phyloP scores from a whole-genome alignment of 148 eudicot genomes.

The Tetragonia tetragonoides region DNA sequence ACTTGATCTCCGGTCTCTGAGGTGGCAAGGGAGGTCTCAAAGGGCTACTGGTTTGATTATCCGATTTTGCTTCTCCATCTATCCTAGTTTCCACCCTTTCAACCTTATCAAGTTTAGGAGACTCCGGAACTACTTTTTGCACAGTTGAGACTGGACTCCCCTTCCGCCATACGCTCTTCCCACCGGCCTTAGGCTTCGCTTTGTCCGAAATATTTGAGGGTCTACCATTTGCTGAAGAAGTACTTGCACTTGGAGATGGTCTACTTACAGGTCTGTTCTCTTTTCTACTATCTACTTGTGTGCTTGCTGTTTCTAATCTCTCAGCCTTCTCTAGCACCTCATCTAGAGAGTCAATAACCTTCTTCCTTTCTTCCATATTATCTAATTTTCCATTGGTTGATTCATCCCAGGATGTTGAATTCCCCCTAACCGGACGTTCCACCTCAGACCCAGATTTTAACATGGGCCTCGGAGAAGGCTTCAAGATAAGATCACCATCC shows the following conservation, averaged over 20 bases:
- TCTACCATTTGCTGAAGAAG: slow-evolving; percentile 49
- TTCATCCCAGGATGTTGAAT: slow-evolving; percentile 33
- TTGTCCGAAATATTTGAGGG: slow-evolving; percentile 32
- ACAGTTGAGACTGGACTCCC: slow-evolving; percentile 72
- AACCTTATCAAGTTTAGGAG: slow-evolving; percentile 42
- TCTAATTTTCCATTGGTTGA: slow-evolving; percentile 33
- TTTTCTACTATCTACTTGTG: slow-evolving; percentile 35
- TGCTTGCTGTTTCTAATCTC: slow-evolving; percentile 55
- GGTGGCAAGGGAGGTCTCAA: slow-evolving; percentile 53
- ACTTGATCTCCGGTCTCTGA: slow-evolving; percentile 51
- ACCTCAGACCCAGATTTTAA: slow-evolving; percentile 45
- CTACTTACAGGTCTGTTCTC: slow-evolving; percentile 41
- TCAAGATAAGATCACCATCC: slow-evolving; percentile 59
- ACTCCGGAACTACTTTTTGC: slow-evolving; percentile 53
- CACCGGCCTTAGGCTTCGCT: slow-evolving; percentile 42
- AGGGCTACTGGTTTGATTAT: slow-evolving; percentile 35
- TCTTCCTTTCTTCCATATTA: slow-evolving; percentile 54
- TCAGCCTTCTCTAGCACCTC: slow-evolving; percentile 94
- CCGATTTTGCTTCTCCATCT: slow-evolving; percentile 33
- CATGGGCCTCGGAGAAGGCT: slow-evolving; percentile 74
- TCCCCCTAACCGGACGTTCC: slow-evolving; percentile 33
- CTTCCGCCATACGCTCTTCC: slow-evolving; percentile 89
- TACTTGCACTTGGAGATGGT: slow-evolving; percentile 35
- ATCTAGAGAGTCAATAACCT: slow-evolving; percentile 85
- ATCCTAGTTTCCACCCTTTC: slow-evolving; percentile 30